Percentiles rank a stretch among this genome's conserved stretches.
Conservation (phyloP, 116 monocot species). For the Zostera marina region DNA sequence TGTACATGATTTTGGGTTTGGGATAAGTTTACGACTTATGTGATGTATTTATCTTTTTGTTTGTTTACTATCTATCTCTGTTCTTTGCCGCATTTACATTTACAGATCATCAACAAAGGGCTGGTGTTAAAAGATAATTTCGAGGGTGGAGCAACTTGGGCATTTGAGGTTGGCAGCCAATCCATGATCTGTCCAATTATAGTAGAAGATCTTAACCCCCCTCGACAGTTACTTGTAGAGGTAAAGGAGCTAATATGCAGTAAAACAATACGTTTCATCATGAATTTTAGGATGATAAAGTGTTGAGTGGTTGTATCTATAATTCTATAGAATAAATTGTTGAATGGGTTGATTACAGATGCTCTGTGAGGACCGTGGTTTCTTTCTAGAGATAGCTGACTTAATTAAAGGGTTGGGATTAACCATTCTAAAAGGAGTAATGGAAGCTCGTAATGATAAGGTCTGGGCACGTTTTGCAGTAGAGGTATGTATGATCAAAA, state of each 20-base stretch:
- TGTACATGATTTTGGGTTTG: too few relatives aligned
- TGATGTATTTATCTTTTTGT: background rate
- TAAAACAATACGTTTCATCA: background rate
- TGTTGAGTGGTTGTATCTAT: background rate
- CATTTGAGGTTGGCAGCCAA: conserved; percentile 53
- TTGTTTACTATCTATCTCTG: background rate
- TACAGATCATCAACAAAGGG: conserved; percentile 34
- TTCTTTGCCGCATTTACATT: background rate
- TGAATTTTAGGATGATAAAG: background rate
- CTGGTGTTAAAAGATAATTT: conserved; percentile 43
- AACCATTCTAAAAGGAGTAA: conserved; percentile 81
- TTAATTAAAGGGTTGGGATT: conserved; percentile 67
- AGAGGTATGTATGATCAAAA: conserved; percentile 27
- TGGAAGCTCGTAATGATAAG: conserved; percentile 69
- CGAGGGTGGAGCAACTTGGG: conserved; percentile 73
- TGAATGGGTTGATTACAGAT: conserved; percentile 22
- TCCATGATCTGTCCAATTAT: conserved; percentile 64
- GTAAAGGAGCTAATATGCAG: conserved; percentile 6
- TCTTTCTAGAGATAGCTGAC: conserved; percentile 90
- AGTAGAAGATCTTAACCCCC: conserved; percentile 62
- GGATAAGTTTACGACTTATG: too few relatives aligned
- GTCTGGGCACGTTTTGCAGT: conserved; percentile 82
- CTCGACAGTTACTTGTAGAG: conserved; percentile 74
- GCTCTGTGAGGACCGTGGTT: conserved; percentile 80
- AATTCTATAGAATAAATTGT: background rate